Percentiles rank a stretch among this genome's conserved stretches.
phyloP scores from a whole-genome alignment of 352 stramenopile genomes.

The Phytophthora tentaculata region DNA sequence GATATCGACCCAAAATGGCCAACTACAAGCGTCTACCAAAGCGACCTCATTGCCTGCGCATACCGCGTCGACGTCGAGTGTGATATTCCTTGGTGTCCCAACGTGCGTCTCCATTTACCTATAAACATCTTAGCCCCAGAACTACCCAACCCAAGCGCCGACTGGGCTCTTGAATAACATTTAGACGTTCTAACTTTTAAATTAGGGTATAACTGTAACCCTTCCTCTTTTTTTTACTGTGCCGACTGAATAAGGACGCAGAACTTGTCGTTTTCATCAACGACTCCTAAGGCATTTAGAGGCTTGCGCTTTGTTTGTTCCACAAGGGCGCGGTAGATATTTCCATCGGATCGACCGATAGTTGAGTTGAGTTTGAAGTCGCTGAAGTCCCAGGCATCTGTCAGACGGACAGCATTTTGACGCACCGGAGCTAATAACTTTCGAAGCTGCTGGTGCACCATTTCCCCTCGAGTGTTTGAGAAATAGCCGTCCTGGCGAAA shows the following conservation, averaged over 20 bases:
- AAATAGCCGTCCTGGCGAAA: slow-evolving; percentile 64
- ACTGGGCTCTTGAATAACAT: slow-evolving; percentile 28
- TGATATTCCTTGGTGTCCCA: slow-evolving; percentile 70
- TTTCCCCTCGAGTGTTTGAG: slow-evolving; percentile 43
- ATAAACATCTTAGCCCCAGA: slow-evolving; percentile 58
- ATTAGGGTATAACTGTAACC: background rate
- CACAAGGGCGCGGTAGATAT: slow-evolving; percentile 63
- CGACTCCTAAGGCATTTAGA: slow-evolving; percentile 49
- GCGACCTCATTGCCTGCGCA: slow-evolving; percentile 53
- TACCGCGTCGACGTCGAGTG: slow-evolving; percentile 75
- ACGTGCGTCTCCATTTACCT: slow-evolving; percentile 62
- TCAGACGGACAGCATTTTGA: slow-evolving; percentile 50
- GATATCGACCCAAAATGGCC: slow-evolving; percentile 27
- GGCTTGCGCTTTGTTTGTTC: slow-evolving; percentile 44
- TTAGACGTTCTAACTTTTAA: background rate
- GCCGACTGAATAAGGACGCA: slow-evolving; percentile 38
- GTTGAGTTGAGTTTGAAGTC: slow-evolving; percentile 72
- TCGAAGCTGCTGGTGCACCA: slow-evolving; percentile 41
- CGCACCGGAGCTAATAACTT: slow-evolving; percentile 44
- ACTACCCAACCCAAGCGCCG: slow-evolving; percentile 24
- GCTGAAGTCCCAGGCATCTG: slow-evolving; percentile 49
- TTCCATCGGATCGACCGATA: slow-evolving; percentile 57
- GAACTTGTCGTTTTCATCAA: slow-evolving; percentile 49
- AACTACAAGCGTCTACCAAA: slow-evolving; percentile 58
- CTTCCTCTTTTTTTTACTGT: slow-evolving; percentile 12